Evolutionary conservation across 176 grass and related monocot genomes (phyloP).

Genomic region (Oryza nivara): DNA sequence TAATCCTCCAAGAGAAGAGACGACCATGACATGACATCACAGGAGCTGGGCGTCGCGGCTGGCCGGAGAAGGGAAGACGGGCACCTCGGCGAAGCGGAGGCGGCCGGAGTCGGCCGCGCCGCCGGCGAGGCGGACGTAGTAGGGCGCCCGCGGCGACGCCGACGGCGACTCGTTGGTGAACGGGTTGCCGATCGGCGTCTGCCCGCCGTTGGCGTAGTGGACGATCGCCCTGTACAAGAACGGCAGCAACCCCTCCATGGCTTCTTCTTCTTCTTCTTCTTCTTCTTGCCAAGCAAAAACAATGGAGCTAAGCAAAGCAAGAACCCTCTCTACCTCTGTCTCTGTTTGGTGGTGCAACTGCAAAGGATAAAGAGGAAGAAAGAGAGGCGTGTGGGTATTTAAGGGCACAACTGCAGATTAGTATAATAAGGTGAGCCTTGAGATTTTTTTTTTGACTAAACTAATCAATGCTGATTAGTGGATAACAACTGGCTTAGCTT

Average conservation of each 20-base stretch:
- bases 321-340: background rate
- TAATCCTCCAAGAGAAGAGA: background rate
- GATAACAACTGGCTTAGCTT: conserved; percentile 16
- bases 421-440: background rate
- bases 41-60: conserved; percentile 27
- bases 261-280: background rate
- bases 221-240: conserved; percentile 67
- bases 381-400: background rate
- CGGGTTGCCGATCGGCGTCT: conserved; percentile 38
- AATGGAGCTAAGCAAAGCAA: background rate
- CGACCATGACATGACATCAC: background rate
- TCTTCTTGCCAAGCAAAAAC: background rate
- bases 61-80: conserved; percentile 23
- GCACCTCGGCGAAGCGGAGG: background rate
- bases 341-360: background rate
- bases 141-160: conserved; percentile 17
- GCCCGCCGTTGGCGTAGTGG: conserved; percentile 43
- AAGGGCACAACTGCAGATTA: background rate
- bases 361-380: background rate
- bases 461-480: background rate
- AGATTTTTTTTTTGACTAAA: background rate
- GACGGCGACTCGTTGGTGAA: conserved; percentile 52
- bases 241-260: conserved; percentile 68
- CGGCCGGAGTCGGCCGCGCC: conserved; percentile 21
- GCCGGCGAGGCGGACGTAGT: conserved; percentile 49